A percentile compares a stretch with the other conserved stretches of the same genome.
Conservation (phyloP, 495 filamentous ascomycete species). For the Neurospora intermedia region DNA sequence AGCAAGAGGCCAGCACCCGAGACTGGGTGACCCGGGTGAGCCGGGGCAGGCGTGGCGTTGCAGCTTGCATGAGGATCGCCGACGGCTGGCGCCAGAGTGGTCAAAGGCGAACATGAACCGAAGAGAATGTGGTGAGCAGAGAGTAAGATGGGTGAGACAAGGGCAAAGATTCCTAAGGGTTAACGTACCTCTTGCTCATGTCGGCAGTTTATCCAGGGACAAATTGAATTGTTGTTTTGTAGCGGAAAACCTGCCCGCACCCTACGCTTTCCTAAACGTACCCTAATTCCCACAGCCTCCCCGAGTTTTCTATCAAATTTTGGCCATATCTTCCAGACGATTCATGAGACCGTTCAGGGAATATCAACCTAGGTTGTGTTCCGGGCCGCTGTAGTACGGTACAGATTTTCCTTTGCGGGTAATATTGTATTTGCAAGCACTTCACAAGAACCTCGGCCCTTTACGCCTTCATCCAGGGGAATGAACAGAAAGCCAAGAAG, state of each 20-base stretch:
- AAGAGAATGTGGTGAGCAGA: background rate
- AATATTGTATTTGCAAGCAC: background rate
- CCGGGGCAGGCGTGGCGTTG: background rate
- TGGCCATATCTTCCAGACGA: too few species aligned
- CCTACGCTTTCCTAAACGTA: too few species aligned
- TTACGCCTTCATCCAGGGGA: too few species aligned
- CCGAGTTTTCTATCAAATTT: too few species aligned
- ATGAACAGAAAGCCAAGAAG: too few species aligned
- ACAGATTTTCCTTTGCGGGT: too few species aligned
- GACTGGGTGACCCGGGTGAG: background rate
- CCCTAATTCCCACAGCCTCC: too few species aligned
- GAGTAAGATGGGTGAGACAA: background rate
- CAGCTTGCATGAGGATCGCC: background rate
- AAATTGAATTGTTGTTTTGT: too few species aligned
- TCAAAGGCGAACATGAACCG: background rate
- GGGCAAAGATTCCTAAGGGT: background rate
- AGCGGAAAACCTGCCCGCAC: too few species aligned
- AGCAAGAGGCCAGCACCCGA: background rate
- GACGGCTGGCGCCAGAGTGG: background rate
- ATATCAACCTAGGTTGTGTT: too few species aligned
- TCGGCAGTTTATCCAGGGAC: background rate
- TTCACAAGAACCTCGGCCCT: background rate
- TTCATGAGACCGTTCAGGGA: too few species aligned
- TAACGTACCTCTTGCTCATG: background rate
- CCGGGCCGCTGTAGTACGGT: too few species aligned